A percentile compares a stretch with the other conserved stretches of the same genome.
These are phyloP conservation scores for Emergomyces pasteurianus DNA, from an alignment of 2,329 filamentous ascomycete genomes.

Conservation along the genomic window DNA sequence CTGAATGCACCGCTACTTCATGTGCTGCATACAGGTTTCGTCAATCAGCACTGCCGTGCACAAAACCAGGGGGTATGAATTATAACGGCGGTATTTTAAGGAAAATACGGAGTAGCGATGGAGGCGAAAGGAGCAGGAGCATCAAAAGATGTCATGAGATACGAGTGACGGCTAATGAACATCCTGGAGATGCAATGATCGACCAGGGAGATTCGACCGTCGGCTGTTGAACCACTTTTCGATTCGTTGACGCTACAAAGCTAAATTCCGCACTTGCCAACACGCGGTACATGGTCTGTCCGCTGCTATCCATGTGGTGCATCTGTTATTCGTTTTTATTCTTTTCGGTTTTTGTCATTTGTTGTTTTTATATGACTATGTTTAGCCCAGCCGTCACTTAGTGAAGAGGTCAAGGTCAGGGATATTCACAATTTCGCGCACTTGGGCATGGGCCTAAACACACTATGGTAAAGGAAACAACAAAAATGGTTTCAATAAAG, in stretches of 20 bases:
- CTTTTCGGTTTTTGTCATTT: neutral
- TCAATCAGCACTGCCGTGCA: neutral
- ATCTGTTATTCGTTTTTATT: neutral
- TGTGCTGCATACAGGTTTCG: neutral
- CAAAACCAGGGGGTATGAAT: neutral
- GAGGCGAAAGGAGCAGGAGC: neutral
- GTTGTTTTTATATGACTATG: neutral
- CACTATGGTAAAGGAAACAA: neutral
- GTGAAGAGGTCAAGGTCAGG: neutral
- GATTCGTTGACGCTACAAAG: neutral
- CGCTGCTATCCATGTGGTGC: neutral
- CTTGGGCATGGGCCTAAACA: neutral
- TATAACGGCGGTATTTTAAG: neutral
- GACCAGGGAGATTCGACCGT: neutral
- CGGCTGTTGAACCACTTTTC: slow-evolving; percentile 2
- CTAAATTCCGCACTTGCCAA: neutral
- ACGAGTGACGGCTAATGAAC: neutral
- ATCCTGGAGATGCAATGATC: neutral
- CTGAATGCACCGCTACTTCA: neutral
- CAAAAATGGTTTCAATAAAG: neutral
- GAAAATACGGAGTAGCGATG: neutral
- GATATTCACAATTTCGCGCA: no score
- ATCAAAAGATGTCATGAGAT: neutral
- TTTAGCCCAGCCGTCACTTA: neutral
- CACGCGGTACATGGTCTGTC: neutral